These are phyloP conservation scores for Physcomitrium patens DNA, from an alignment of 225 moss, liverwort and hornwort genomes.

Conservation along the genomic window DNA sequence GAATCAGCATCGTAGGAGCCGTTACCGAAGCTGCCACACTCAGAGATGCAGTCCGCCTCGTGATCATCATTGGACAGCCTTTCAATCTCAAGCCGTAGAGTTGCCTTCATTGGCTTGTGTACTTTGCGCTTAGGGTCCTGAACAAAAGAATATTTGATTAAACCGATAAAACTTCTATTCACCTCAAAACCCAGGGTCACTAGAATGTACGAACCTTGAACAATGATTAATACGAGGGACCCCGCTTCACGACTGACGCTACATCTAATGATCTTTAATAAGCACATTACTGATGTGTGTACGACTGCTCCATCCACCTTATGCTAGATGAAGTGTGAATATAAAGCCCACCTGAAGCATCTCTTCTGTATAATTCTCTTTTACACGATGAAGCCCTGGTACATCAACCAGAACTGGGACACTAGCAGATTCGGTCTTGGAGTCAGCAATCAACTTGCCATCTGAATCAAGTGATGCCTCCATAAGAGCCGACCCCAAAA, in stretches of 20 bases:
- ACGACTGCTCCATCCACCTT: neutral
- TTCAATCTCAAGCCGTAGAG: conserved; percentile 92
- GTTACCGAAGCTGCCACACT: conserved; percentile 91
- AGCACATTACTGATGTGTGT: conserved; percentile 7
- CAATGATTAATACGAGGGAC: conserved; percentile 16
- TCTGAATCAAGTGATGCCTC: conserved; percentile 79
- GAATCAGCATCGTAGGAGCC: conserved; percentile 89
- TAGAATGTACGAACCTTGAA: neutral
- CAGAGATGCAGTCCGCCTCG: conserved; percentile 83
- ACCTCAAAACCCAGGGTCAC: conserved; percentile 20
- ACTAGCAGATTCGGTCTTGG: conserved; percentile 67
- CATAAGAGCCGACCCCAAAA: conserved; percentile 78
- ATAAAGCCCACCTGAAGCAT: conserved; percentile 77
- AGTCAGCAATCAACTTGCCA: conserved; percentile 66
- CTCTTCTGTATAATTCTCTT: conserved; percentile 98
- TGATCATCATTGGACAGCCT: conserved; percentile 73
- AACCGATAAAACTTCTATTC: conserved; percentile 9
- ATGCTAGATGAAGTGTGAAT: conserved; percentile 19
- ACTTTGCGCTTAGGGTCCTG: conserved; percentile 97
- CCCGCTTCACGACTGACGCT: neutral
- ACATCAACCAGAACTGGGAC: conserved; percentile 96
- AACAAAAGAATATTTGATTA: conserved; percentile 28
- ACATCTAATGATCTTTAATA: neutral
- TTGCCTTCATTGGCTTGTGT: conserved; percentile 98
- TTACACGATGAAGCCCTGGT: conserved; percentile 90